Percentiles rank a stretch among this genome's conserved stretches.
phyloP scores from a whole-genome alignment of 257 asterid genomes.

The Nemophila menziesii region DNA sequence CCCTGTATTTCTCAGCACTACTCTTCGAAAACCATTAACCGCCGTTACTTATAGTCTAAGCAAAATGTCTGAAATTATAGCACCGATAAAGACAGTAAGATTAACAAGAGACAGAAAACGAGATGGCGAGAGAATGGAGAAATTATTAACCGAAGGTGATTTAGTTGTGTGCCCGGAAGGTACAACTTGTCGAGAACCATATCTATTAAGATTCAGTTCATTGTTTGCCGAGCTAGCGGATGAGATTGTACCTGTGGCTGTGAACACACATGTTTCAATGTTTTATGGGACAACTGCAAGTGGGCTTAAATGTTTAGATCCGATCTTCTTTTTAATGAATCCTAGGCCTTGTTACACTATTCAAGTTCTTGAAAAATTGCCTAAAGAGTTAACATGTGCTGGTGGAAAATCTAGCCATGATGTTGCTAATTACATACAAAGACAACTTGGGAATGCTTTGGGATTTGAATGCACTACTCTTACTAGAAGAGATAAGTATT shows the following conservation, averaged over 20 bases:
- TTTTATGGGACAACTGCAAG: slow-evolving; percentile 91
- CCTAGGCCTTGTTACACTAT: slow-evolving; percentile 50
- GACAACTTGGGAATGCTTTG: slow-evolving; percentile 45
- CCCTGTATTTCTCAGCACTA: slow-evolving; percentile 62
- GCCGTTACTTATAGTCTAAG: slow-evolving; percentile 91
- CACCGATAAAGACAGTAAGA: slow-evolving; percentile 62
- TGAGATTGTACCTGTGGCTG: slow-evolving; percentile 84
- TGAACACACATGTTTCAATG: slow-evolving; percentile 57
- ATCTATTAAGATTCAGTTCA: slow-evolving; percentile 68
- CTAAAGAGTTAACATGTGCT: slow-evolving; percentile 47
- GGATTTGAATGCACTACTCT: slow-evolving; percentile 74
- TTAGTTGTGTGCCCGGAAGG: slow-evolving; percentile 93
- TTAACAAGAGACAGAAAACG: slow-evolving; percentile 43
- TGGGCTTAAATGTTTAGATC: slow-evolving; percentile 82
- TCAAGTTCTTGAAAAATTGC: slow-evolving; percentile 42
- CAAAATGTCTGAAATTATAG: slow-evolving; percentile 64
- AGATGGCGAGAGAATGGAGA: slow-evolving; percentile 55
- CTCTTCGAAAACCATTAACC: slow-evolving; percentile 40
- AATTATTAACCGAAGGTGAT: slow-evolving; percentile 48
- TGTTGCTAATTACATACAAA: slow-evolving; percentile 85
- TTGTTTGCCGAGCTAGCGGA: slow-evolving; percentile 74
- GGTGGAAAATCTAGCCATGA: slow-evolving; percentile 69
- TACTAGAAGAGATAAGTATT: slow-evolving; percentile 84
- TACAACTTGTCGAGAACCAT: slow-evolving; percentile 92
- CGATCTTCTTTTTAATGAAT: slow-evolving; percentile 75